Conservation (phyloP, 2,329 filamentous ascomycete genomes). For the Drechslera avenae region DNA sequence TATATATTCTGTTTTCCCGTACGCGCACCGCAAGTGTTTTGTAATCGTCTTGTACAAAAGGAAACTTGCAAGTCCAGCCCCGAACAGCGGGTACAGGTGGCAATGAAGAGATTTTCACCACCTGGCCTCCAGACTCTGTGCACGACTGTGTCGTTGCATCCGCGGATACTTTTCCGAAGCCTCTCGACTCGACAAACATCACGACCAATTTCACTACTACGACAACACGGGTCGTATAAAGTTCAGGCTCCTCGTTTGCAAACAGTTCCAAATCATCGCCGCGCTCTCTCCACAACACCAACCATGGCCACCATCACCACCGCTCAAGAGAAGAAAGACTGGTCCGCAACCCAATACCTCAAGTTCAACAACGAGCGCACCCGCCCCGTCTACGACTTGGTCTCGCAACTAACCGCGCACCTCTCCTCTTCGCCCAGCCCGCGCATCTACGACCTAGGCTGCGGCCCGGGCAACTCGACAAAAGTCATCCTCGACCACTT, state of each 20-base stretch:
- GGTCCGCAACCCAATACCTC: constrained; percentile 63
- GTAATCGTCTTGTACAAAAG: too few species aligned
- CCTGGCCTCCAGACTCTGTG: neutral
- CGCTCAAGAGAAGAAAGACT: constrained; percentile 46
- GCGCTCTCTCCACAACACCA: neutral
- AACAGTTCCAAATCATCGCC: neutral
- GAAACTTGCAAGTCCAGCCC: too few species aligned
- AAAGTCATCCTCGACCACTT: constrained; percentile 55
- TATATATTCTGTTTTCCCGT: too few species aligned
- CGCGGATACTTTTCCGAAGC: constrained; percentile 5
- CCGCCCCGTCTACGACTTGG: constrained; percentile 59
- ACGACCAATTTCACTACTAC: neutral
- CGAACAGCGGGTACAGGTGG: neutral
- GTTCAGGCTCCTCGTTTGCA: neutral
- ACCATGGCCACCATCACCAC: neutral
- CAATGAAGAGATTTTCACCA: neutral
- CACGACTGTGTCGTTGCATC: neutral
- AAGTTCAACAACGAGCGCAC: constrained; percentile 62
- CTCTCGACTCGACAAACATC: neutral
- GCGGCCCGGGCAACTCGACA: constrained; percentile 66
- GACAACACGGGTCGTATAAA: neutral
- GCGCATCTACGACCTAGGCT: constrained; percentile 63
- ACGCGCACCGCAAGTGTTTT: too few species aligned
- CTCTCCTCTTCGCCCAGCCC: constrained; percentile 29
- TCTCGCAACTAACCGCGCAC: constrained; percentile 54